Conservation (phyloP, 805 yeast genomes). For the Ogataea allantospora region DNA sequence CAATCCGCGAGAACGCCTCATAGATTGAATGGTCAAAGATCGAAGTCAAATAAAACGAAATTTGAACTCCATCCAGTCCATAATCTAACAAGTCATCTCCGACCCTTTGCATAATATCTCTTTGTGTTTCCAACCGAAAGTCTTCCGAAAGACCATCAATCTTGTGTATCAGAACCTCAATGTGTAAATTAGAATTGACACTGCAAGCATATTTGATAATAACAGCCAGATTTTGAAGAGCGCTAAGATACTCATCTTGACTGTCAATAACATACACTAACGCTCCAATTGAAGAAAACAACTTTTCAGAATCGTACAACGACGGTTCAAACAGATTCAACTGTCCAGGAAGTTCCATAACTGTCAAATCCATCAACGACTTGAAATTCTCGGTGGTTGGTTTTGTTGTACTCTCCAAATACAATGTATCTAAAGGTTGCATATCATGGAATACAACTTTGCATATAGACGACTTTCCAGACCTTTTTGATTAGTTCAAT, state of each 20-base stretch:
- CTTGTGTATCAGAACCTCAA: constrained; percentile 92
- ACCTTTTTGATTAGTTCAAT: constrained; percentile 39
- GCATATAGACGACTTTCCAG: constrained; percentile 94
- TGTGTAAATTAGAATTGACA: constrained; percentile 79
- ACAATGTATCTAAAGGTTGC: constrained; percentile 92
- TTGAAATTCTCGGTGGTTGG: constrained; percentile 84
- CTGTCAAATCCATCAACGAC: constrained; percentile 80
- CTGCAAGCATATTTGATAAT: constrained; percentile 85
- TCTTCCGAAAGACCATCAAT: constrained; percentile 95
- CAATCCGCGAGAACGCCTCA: constrained; percentile 91
- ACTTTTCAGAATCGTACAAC: constrained; percentile 65
- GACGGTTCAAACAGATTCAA: constrained; percentile 83
- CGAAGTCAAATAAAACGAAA: constrained; percentile 86
- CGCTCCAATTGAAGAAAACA: constrained; percentile 83
- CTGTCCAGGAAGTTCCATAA: constrained; percentile 95
- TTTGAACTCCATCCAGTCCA: constrained; percentile 88
- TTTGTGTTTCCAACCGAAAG: constrained; percentile 87
- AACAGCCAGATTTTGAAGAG: constrained; percentile 82
- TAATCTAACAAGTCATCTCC: constrained; percentile 89
- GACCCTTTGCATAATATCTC: constrained; percentile 94
- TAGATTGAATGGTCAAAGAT: constrained; percentile 94
- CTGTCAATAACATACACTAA: constrained; percentile 92
- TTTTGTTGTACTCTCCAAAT: constrained; percentile 83
- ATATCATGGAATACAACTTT: constrained; percentile 94
- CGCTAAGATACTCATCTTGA: constrained; percentile 92